Evolutionary conservation across 2,329 filamentous ascomycete species (phyloP).

Genomic region (Monilinia aucupariae): DNA sequence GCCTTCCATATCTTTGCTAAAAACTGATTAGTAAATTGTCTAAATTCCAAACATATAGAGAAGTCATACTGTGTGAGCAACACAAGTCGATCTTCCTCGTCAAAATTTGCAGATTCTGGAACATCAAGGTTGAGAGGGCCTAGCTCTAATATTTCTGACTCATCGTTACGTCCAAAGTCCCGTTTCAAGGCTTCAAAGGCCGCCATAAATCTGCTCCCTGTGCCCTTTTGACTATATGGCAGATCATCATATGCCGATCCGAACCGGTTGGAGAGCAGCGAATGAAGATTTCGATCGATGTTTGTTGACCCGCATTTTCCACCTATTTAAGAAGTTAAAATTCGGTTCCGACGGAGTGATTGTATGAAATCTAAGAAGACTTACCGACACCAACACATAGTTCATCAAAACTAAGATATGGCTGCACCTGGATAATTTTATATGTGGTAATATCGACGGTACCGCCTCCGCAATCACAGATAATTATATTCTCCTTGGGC

Average conservation of each 20-base stretch:
- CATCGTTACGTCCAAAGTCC: slow-evolving; percentile 21
- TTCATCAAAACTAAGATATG: slow-evolving; percentile 24
- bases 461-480: slow-evolving; percentile 30
- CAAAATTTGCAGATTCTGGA: slow-evolving; percentile 20
- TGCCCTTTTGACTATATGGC: slow-evolving; percentile 20
- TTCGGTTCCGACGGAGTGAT: background rate
- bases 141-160: slow-evolving; percentile 18
- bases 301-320: slow-evolving; percentile 29
- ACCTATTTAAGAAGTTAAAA: slow-evolving; percentile 16
- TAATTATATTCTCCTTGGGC: slow-evolving; percentile 23
- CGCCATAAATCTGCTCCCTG: slow-evolving; percentile 25
- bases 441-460: slow-evolving; percentile 31
- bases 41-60: background rate
- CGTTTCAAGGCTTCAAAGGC: slow-evolving; percentile 22
- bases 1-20: slow-evolving; percentile 25
- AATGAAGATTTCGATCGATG: slow-evolving; percentile 29
- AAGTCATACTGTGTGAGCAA: slow-evolving; percentile 22
- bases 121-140: slow-evolving; percentile 22
- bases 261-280: slow-evolving; percentile 24
- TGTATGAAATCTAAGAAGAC: background rate
- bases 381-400: slow-evolving; percentile 19
- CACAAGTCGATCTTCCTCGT: slow-evolving; percentile 22
- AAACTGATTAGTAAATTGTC: background rate
- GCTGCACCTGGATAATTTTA: slow-evolving; percentile 20
- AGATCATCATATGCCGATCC: slow-evolving; percentile 22